These are phyloP conservation scores for Cadophora sp. DNA, from an alignment of 2,329 filamentous ascomycete genomes.

Conservation along the genomic window DNA sequence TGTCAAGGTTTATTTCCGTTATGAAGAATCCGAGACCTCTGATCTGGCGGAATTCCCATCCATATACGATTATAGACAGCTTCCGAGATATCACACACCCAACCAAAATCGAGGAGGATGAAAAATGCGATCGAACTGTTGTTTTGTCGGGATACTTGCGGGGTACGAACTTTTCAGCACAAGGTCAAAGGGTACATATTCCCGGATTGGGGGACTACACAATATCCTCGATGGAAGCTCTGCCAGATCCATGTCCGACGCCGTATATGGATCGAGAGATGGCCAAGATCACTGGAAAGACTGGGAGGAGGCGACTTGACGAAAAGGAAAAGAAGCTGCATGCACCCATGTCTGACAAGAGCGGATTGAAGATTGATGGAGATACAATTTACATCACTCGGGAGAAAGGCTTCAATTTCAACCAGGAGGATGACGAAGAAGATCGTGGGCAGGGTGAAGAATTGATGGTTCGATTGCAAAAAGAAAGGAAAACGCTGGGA, in stretches of 20 bases:
- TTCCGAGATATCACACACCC: constrained; percentile 96
- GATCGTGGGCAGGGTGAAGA: constrained; percentile 95
- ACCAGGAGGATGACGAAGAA: constrained; percentile 65
- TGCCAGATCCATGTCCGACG: constrained; percentile 95
- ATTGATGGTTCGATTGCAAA: constrained; percentile 88
- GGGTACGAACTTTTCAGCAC: constrained; percentile 89
- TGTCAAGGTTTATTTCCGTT: constrained; percentile 93
- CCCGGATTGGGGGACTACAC: constrained; percentile 91
- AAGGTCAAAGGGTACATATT: constrained; percentile 87
- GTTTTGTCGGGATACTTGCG: constrained; percentile 92
- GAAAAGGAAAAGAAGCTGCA: constrained; percentile 98
- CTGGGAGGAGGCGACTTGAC: constrained; percentile 78
- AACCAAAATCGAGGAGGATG: constrained; percentile 85
- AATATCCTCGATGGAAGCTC: constrained; percentile 80
- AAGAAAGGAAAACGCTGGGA: constrained; percentile 80
- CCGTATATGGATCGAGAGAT: constrained; percentile 88
- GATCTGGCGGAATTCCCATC: constrained; percentile 95
- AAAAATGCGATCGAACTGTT: constrained; percentile 88
- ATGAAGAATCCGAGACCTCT: constrained; percentile 99
- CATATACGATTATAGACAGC: constrained; percentile 91
- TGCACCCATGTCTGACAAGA: constrained; percentile 97
- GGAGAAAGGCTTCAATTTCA: constrained; percentile 78
- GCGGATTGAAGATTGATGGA: constrained; percentile 93
- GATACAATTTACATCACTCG: constrained; percentile 90
- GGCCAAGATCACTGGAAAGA: constrained; percentile 84